A percentile compares a stretch with the other conserved stretches of the same genome.
Evolutionary conservation across 2,329 filamentous ascomycete species (phyloP).

Genomic region (Pseudogymnoascus sp.): DNA sequence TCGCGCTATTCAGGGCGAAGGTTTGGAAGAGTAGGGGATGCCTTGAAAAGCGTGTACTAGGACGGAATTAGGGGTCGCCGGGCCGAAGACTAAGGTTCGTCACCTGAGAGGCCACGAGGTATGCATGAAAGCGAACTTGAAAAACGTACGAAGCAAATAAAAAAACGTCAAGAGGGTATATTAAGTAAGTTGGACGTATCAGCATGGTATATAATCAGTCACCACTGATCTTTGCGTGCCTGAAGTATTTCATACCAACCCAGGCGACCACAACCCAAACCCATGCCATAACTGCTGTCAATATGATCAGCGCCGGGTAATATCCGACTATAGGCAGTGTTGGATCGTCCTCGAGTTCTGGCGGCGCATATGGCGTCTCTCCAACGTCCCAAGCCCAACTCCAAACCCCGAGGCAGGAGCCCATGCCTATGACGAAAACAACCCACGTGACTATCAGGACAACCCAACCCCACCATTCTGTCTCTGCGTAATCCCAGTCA

Average conservation of each 20-base stretch:
- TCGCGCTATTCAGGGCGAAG: neutral
- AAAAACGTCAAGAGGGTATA: conserved; percentile 4
- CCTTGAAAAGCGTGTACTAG: neutral
- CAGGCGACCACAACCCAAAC: conserved; percentile 96
- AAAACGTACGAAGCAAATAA: neutral
- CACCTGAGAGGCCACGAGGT: neutral
- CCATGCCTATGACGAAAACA: conserved; percentile 94
- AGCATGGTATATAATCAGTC: conserved; percentile 3
- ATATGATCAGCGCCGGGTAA: conserved; percentile 86
- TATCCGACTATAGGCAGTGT: conserved; percentile 94
- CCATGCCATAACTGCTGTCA: conserved; percentile 96
- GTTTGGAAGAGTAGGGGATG: neutral
- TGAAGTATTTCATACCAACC: conserved; percentile 99
- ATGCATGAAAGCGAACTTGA: neutral
- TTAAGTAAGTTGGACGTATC: conserved; percentile 4
- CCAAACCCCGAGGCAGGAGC: conserved; percentile 89
- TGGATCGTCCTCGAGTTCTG: conserved; percentile 88
- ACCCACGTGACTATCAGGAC: conserved; percentile 86
- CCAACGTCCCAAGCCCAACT: conserved; percentile 99
- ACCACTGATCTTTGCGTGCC: conserved; percentile 74
- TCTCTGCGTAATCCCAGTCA: conserved; percentile 87
- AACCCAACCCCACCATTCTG: conserved; percentile 97
- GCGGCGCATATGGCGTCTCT: conserved; percentile 88
- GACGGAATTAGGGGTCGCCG: neutral
- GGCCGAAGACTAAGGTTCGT: neutral